A percentile compares a stretch with the other conserved stretches of the same genome.
Evolutionary conservation across 2,329 filamentous ascomycete genomes (phyloP).

Genomic region (Fusarium concolor): DNA sequence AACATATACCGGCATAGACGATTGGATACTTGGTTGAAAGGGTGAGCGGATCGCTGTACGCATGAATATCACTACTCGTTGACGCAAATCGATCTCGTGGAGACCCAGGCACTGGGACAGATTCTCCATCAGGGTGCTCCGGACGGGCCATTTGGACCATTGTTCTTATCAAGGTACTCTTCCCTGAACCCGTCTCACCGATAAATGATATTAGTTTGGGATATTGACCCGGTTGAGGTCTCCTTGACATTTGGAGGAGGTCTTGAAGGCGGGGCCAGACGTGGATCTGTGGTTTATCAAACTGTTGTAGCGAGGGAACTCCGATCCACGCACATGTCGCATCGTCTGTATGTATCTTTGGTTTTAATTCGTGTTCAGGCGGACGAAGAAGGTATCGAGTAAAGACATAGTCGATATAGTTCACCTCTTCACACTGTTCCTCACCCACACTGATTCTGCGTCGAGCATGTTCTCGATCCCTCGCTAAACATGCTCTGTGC

Average conservation of each 20-base stretch:
- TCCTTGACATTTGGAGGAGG: neutral
- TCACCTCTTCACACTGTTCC: neutral
- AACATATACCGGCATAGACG: constrained; percentile 17
- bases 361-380: too few relatives aligned
- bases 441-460: neutral
- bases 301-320: neutral
- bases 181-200: constrained; percentile 25
- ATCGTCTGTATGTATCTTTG: neutral
- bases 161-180: constrained; percentile 25
- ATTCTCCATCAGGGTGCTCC: neutral
- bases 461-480: neutral
- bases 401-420: constrained; percentile 3
- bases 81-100: constrained; percentile 1
- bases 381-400: constrained; percentile 1
- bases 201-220: constrained; percentile 31
- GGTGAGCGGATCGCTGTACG: constrained; percentile 21
- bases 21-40: constrained; percentile 2
- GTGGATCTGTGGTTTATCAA: neutral
- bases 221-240: neutral
- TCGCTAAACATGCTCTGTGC: neutral
- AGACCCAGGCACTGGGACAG: constrained; percentile 15
- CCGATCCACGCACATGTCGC: constrained; percentile 5
- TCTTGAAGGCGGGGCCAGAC: constrained; percentile 11
- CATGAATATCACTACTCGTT: constrained; percentile 28
- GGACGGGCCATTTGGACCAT: constrained; percentile 20